Base-by-base conservation (phyloP, 257 asterid species). In the Salvia splendens region DNA sequence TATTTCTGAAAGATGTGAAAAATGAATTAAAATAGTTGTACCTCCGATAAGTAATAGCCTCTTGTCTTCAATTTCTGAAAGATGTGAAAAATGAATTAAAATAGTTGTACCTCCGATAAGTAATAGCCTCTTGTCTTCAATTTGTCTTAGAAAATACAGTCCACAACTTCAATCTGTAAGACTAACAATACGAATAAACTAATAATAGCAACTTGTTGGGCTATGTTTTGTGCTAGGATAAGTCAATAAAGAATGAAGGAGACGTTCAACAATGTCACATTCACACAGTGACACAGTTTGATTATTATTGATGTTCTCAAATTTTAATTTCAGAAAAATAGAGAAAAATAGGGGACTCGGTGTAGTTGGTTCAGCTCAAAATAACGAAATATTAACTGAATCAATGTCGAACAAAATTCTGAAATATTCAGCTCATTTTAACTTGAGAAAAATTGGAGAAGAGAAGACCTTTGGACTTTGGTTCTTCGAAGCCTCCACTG, bases 101-200 rank as follows among this genome's bases (percentile, higher is more conserved):
- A 5, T 16, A 56, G 42, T 12, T 2, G 11, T n/a, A n/a, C n/a
- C n/a, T n/a, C n/a, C n/a, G n/a, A n/a, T n/a, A n/a, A n/a, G n/a
- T n/a, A n/a, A n/a, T n/a, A n/a, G n/a, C n/a, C n/a, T n/a, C 43
- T 56, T 12, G 56, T 62, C 72, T 67, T 40, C 43, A 24, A 24
- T 17, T 52, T 67, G 63, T 52, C 72, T 67, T 52, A 1, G 14
- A 28, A 38, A 5, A 8, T 16, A 0, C 16, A 12, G 55, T 46
- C 56, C 61, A 8, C 64, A 12, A 6, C 38, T 61, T 36, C 41
- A 36, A 36, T 36, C 0, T 36, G 8, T 36, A 20, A 20, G 24
- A 20, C 24, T 20, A n/a, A n/a, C n/a, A n/a, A n/a, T n/a, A n/a
- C n/a, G 36, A 1, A 1, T 3, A 33, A 38, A 38, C 43, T 6